A percentile compares a stretch with the other conserved stretches of the same genome.
These are phyloP conservation scores for Cytospora mali DNA, from an alignment of 2,329 filamentous ascomycete genomes.

Conservation along the genomic window DNA sequence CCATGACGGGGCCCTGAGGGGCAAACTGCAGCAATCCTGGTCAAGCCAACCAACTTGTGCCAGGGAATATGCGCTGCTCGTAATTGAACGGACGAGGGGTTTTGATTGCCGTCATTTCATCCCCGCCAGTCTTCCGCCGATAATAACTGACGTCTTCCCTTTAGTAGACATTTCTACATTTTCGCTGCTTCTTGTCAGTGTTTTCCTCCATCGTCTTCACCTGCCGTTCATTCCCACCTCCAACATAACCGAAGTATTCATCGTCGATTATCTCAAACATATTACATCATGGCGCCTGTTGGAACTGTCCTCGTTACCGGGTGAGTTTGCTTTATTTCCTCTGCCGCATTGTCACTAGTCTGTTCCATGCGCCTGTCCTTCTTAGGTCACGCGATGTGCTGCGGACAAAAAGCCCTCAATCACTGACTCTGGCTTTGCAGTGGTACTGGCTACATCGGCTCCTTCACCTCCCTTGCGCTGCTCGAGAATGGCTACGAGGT, in stretches of 20 bases:
- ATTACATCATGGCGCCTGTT: slow-evolving; percentile 47
- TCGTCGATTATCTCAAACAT: background rate
- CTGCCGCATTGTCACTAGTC: slow-evolving; percentile 9
- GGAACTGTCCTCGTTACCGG: slow-evolving; percentile 91
- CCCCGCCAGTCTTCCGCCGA: slow-evolving; percentile 11
- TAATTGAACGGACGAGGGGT: slow-evolving; percentile 20
- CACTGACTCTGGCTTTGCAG: slow-evolving; percentile 52
- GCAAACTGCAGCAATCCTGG: background rate
- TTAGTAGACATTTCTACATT: slow-evolving; percentile 4
- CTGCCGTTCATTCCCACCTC: background rate
- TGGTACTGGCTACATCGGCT: slow-evolving; percentile 98
- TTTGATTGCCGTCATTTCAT: slow-evolving; percentile 25
- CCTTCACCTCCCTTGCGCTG: slow-evolving; percentile 89
- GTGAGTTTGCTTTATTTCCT: slow-evolving; percentile 57
- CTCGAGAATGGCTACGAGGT: slow-evolving; percentile 96
- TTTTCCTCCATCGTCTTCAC: background rate
- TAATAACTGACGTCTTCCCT: slow-evolving; percentile 6
- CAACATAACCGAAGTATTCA: background rate
- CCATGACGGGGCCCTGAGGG: background rate
- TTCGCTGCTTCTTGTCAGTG: slow-evolving; percentile 17
- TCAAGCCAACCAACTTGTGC: background rate
- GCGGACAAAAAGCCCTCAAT: background rate
- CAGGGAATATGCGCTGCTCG: slow-evolving; percentile 12
- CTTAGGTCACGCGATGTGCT: background rate
- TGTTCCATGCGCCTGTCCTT: slow-evolving; percentile 1